phyloP scores from a whole-genome alignment of 495 filamentous ascomycete genomes.

The Polyplosphaeria fusca region DNA sequence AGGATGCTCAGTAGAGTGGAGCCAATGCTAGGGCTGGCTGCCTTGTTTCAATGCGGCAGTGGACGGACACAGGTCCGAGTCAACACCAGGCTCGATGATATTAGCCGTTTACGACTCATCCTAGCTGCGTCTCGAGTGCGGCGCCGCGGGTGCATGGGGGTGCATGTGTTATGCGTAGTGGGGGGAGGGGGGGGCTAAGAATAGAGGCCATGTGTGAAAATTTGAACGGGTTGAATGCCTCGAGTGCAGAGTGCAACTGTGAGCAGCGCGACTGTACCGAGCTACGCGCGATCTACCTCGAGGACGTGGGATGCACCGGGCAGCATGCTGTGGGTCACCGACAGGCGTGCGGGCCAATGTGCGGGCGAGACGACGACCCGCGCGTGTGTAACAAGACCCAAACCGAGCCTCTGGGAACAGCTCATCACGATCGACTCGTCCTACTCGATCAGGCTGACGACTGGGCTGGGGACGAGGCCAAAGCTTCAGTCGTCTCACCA shows the following conservation, averaged over 20 bases:
- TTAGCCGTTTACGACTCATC: too few relatives aligned
- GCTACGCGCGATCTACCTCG: slow-evolving; percentile 22
- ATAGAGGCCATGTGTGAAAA: too few relatives aligned
- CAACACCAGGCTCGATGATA: too few relatives aligned
- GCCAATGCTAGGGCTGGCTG: neutral
- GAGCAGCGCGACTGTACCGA: too few relatives aligned
- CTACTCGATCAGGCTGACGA: slow-evolving; percentile 1
- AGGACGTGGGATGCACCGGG: slow-evolving; percentile 18
- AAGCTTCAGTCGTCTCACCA: too few relatives aligned
- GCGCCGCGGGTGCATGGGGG: too few relatives aligned
- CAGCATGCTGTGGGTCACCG: slow-evolving; percentile 5
- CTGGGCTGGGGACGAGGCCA: slow-evolving; percentile 5
- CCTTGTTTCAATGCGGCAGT: neutral
- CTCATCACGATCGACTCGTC: slow-evolving; percentile 20
- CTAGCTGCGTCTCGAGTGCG: too few relatives aligned
- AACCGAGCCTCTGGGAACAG: slow-evolving; percentile 25
- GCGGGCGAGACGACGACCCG: slow-evolving; percentile 6
- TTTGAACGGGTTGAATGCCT: too few relatives aligned
- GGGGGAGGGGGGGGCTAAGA: too few relatives aligned
- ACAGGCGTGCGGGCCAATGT: slow-evolving; percentile 33
- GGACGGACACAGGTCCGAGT: too few relatives aligned
- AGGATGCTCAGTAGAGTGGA: neutral
- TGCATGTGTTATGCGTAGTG: too few relatives aligned
- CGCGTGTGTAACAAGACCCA: slow-evolving; percentile 25
- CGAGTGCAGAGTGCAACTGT: too few relatives aligned